Base-by-base conservation (phyloP, 331 rosid species). In the Acacia concinna region DNA sequence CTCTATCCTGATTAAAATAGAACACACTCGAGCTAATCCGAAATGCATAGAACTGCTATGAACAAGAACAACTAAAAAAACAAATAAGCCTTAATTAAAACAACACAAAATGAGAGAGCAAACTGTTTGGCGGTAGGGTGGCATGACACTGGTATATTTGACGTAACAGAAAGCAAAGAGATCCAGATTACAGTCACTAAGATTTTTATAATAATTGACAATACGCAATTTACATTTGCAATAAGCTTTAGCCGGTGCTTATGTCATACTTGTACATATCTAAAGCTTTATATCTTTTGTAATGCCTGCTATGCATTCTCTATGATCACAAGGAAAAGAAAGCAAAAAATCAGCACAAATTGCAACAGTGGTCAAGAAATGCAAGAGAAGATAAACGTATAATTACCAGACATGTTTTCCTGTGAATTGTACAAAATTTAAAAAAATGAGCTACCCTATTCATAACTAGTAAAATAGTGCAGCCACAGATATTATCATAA, bases 321-420 rank as follows among this genome's bases (percentile, higher is more conserved):
- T 38, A 40, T 40, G 35, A 69, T 41, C 56, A 40, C 56, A 18
- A 5, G 4, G 73, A 68, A 38, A 38, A 68, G 11, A 38, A 38
- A 68, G 62, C 35, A 35, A 47, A 73, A 67, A 57, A 32, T 18
- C 76, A n/a, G 51, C 37, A 8, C 65, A 75, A 66, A 78, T 64
- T 81, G 59, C 62, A 74, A 13, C 46, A 71, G 71, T 1, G 12
- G 32, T 73, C 38, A 66, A 38, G 67, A 31, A 60, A 76, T 67
- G 60, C 23, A 32, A 27, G 70, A 23, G 28, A 73, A 76, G 56
- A 82, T 30, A 51, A 71, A 63, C 78, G 23, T 63, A 69, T 17
- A 57, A 4, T 71, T 30, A 27, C 3, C 9, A 56, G 17, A 56
- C 31, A 56, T 56, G 63, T 56, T 56, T 21, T n/a, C 28, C 27